Evolutionary conservation across 768 basidiomycete species (phyloP).

Genomic region (Amanita pseudoporphyria): DNA sequence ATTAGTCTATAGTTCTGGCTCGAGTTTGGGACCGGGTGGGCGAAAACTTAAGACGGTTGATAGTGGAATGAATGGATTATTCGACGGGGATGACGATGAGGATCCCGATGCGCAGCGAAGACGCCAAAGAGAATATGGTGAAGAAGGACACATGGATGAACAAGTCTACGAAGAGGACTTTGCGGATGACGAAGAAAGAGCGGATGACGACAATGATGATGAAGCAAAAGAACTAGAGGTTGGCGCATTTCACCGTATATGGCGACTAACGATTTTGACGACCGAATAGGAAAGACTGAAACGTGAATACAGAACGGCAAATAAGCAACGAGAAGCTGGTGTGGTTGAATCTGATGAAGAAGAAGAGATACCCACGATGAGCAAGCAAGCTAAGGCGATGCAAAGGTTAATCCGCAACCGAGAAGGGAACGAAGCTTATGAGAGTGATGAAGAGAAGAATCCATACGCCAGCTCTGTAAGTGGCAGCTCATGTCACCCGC

Average conservation of each 20-base stretch:
- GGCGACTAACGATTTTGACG: slow-evolving; percentile 8
- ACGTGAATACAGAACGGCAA: slow-evolving; percentile 70
- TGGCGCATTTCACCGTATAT: slow-evolving; percentile 12
- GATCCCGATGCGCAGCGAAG: slow-evolving; percentile 37
- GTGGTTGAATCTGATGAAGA: slow-evolving; percentile 74
- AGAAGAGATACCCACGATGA: slow-evolving; percentile 43
- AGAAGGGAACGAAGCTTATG: slow-evolving; percentile 77
- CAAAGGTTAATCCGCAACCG: slow-evolving; percentile 79
- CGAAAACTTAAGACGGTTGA: slow-evolving; percentile 59
- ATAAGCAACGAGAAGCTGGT: slow-evolving; percentile 59
- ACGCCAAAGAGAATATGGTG: slow-evolving; percentile 52
- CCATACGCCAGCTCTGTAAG: slow-evolving; percentile 75
- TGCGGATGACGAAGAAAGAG: slow-evolving; percentile 81
- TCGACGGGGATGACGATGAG: slow-evolving; percentile 69
- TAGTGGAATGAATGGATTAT: slow-evolving; percentile 48
- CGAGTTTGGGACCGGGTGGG: slow-evolving; percentile 64
- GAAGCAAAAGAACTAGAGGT: slow-evolving; percentile 81
- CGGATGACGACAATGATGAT: slow-evolving; percentile 70
- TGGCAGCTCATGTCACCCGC: slow-evolving; percentile 6
- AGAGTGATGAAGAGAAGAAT: slow-evolving; percentile 77
- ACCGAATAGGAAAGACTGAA: slow-evolving; percentile 65
- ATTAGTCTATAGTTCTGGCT: slow-evolving; percentile 37
- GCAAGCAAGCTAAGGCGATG: slow-evolving; percentile 68
- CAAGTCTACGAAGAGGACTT: slow-evolving; percentile 76
- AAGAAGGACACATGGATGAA: slow-evolving; percentile 78